Conservation (phyloP, 768 basidiomycete species). For the Tricholoma sp. region DNA sequence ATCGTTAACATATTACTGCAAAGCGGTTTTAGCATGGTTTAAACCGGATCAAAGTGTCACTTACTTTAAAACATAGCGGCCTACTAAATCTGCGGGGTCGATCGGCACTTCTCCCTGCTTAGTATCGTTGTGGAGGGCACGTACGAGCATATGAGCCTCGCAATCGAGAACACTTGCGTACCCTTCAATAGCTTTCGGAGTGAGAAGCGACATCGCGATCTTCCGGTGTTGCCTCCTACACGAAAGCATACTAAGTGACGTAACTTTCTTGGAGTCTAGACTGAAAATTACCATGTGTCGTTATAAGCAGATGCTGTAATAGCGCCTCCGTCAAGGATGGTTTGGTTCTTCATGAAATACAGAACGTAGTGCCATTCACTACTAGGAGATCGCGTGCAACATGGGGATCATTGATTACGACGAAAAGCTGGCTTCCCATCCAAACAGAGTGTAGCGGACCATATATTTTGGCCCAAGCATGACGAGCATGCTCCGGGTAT, state of each 20-base stretch:
- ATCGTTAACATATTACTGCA: constrained; percentile 41
- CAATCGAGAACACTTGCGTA: constrained; percentile 32
- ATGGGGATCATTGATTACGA: constrained; percentile 29
- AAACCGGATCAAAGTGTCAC: background rate
- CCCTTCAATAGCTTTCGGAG: constrained; percentile 26
- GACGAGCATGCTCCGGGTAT: constrained; percentile 28
- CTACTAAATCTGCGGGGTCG: constrained; percentile 31
- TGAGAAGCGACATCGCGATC: constrained; percentile 30
- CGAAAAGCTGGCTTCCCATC: constrained; percentile 33
- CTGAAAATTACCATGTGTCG: constrained; percentile 23
- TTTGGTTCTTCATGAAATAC: constrained; percentile 32
- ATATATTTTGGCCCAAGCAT: constrained; percentile 27
- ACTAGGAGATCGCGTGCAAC: constrained; percentile 31
- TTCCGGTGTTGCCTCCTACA: constrained; percentile 37
- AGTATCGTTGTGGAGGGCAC: constrained; percentile 27
- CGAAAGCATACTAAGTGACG: background rate
- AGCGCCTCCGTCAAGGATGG: constrained; percentile 26
- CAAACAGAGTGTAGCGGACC: constrained; percentile 31
- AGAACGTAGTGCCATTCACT: constrained; percentile 29
- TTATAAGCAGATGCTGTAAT: constrained; percentile 29
- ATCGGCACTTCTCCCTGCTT: constrained; percentile 25
- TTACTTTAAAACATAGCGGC: constrained; percentile 26
- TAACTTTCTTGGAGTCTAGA: background rate
- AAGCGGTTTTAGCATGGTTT: background rate
- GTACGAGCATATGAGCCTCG: constrained; percentile 34